A percentile compares a stretch with the other conserved stretches of the same genome.
phyloP scores from a whole-genome alignment of 495 filamentous ascomycete species.

The Neurospora sp. region DNA sequence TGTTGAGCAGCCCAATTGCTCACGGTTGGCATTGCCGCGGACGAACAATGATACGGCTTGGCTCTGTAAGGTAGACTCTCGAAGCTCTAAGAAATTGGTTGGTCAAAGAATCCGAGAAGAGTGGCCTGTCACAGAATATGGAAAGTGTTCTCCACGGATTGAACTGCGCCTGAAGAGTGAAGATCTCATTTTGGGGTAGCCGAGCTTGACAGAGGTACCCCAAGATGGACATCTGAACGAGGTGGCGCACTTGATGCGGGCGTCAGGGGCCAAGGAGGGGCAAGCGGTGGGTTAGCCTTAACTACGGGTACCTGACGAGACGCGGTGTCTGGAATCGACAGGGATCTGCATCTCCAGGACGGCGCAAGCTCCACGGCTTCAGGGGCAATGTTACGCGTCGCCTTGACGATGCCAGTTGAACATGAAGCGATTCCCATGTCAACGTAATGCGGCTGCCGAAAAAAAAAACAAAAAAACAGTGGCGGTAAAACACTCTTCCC shows the following conservation, averaged over 20 bases:
- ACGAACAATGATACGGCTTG: background rate
- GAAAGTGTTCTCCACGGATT: background rate
- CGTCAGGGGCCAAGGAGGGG: background rate
- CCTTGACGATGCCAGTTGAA: background rate
- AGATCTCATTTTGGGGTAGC: background rate
- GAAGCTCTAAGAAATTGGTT: background rate
- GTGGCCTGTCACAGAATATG: background rate
- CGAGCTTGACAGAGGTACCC: background rate
- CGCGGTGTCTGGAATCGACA: background rate
- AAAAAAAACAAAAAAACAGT: background rate
- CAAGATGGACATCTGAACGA: background rate
- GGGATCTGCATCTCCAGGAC: background rate
- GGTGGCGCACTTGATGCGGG: background rate
- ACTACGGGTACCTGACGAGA: background rate
- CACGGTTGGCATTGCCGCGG: background rate
- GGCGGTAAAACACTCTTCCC: background rate
- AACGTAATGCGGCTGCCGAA: background rate
- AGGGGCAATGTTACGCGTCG: background rate
- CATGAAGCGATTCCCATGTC: background rate
- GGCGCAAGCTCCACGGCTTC: background rate
- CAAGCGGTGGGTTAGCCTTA: background rate
- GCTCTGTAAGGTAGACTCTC: background rate
- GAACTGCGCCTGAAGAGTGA: background rate
- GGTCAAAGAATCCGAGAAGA: background rate
- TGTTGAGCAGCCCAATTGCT: background rate